A percentile compares a stretch with the other conserved stretches of the same genome.
These are phyloP conservation scores for Lasiodiplodia sp. DNA, from an alignment of 2,329 filamentous ascomycete species.

Conservation along the genomic window DNA sequence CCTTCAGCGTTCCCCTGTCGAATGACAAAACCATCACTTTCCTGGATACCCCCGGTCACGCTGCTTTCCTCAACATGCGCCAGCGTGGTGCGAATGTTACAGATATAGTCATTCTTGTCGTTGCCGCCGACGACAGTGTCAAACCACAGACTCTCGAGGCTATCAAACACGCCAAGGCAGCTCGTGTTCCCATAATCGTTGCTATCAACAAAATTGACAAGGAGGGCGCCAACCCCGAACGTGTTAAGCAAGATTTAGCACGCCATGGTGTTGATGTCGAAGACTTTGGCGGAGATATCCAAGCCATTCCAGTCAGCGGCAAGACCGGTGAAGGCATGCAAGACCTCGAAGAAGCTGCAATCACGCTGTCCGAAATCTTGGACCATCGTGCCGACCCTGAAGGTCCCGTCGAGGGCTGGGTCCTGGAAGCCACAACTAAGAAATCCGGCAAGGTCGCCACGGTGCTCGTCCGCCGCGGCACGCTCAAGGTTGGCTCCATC, in stretches of 20 bases:
- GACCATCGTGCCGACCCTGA: slow-evolving; percentile 83
- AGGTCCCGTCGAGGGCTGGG: slow-evolving; percentile 87
- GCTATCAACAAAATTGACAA: slow-evolving; percentile 98
- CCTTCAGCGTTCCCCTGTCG: slow-evolving; percentile 86
- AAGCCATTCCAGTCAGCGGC: slow-evolving; percentile 88
- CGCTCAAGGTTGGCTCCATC: slow-evolving; percentile 78
- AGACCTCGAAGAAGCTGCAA: slow-evolving; percentile 88
- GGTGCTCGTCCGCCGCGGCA: slow-evolving; percentile 86
- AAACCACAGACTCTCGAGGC: slow-evolving; percentile 97
- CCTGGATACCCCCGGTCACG: slow-evolving; percentile 94
- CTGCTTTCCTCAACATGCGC: slow-evolving; percentile 94
- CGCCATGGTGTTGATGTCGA: slow-evolving; percentile 88
- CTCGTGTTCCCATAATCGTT: slow-evolving; percentile 93
- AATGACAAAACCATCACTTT: slow-evolving; percentile 93
- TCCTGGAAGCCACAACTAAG: slow-evolving; percentile 91
- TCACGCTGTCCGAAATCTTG: slow-evolving; percentile 85
- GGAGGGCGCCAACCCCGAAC: slow-evolving; percentile 77
- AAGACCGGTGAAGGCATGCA: slow-evolving; percentile 93
- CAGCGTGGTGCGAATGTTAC: slow-evolving; percentile 95
- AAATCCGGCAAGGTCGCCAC: slow-evolving; percentile 85
- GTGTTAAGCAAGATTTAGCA: slow-evolving; percentile 87
- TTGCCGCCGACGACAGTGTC: slow-evolving; percentile 95
- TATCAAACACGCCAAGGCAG: slow-evolving; percentile 86
- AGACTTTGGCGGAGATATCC: slow-evolving; percentile 92
- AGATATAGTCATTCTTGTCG: slow-evolving; percentile 94